These are phyloP conservation scores for Pythium rishiriense DNA, from an alignment of 352 stramenopile species.

Conservation along the genomic window DNA sequence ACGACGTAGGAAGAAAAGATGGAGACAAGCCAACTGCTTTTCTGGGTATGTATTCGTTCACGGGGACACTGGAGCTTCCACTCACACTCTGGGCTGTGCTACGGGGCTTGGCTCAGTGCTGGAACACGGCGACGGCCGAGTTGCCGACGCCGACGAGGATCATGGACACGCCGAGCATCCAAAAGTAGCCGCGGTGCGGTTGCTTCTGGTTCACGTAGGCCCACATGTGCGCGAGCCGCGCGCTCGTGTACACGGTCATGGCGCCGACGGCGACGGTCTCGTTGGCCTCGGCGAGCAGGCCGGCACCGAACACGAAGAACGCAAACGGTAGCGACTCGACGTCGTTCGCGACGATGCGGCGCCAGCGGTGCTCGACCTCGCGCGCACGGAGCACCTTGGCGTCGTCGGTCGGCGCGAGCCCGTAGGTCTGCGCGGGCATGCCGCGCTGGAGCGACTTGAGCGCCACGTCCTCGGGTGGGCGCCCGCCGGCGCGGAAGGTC, in stretches of 20 bases:
- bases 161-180: constrained; percentile 20
- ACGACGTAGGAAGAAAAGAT: too few relatives aligned
- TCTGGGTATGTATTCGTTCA: too few relatives aligned
- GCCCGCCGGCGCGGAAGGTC: constrained; percentile 49
- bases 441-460: constrained; percentile 30
- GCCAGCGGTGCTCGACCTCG: constrained; percentile 35
- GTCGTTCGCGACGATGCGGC: constrained; percentile 42
- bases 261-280: constrained; percentile 23
- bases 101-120: neutral
- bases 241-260: constrained; percentile 35
- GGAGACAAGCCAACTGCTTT: too few relatives aligned
- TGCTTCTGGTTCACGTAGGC: constrained; percentile 38
- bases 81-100: too few relatives aligned
- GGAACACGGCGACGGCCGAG: constrained; percentile 15
- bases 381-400: constrained; percentile 39
- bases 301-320: constrained; percentile 28
- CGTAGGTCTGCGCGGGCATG: constrained; percentile 45
- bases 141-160: constrained; percentile 32
- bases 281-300: constrained; percentile 26
- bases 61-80: too few relatives aligned
- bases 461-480: constrained; percentile 55
- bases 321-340: constrained; percentile 41
- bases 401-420: constrained; percentile 26
- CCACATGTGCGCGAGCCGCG: constrained; percentile 36
- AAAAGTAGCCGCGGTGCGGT: constrained; percentile 27